Evolutionary conservation across 2,329 filamentous ascomycete genomes (phyloP), one percentile per base, ranked within the genome.

Genomic region (Aspergillus fumigatus): DNA sequence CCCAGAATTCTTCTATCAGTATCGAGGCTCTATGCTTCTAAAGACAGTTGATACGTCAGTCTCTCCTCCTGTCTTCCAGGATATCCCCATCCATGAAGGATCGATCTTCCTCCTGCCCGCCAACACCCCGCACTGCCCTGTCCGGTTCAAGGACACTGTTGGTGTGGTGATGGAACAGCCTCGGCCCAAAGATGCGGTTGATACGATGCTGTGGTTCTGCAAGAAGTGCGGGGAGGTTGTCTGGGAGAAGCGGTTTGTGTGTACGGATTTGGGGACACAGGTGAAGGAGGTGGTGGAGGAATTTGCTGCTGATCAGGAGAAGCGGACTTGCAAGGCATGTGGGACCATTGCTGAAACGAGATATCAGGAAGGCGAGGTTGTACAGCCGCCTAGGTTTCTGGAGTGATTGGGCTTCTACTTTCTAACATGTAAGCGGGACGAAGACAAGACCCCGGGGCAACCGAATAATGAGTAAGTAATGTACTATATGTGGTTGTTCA

Each of bases 1-100:
- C 0, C 87, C 94, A 11, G 94, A 97, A 75, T 97, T 92, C 88
- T 99, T 97, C 85, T 97, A 94, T 82, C 93, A 97, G 76, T 86
- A 96, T 83, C 87, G 87, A 67, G 94, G 94, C 63, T 87, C 88
- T 63, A 97, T 97, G 93, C 81, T 94, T 56, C 88, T 99, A 65
- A 96, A 95, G 73, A 89, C 94, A 17, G 89, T 97, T 61, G 91
- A 97, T 69, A 75, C 75, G 5, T 70, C 68, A 57, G 79, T 68
- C 75, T 80, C 56, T 73, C 81, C 72, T 58, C 73, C 73, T 0
- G 70, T 77, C 50, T 96, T 96, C 76, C 83, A 86, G 63, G 93
- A 97, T 75, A 85, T 97, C 62, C 82, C 92, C 70, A 96, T 97
- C 77, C 83, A 87, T 68, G 91, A 97, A 77, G 93, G 93, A 62